A percentile compares a stretch with the other conserved stretches of the same genome.
phyloP scores from a whole-genome alignment of 345 rosid species.

The Euphorbia peplus region DNA sequence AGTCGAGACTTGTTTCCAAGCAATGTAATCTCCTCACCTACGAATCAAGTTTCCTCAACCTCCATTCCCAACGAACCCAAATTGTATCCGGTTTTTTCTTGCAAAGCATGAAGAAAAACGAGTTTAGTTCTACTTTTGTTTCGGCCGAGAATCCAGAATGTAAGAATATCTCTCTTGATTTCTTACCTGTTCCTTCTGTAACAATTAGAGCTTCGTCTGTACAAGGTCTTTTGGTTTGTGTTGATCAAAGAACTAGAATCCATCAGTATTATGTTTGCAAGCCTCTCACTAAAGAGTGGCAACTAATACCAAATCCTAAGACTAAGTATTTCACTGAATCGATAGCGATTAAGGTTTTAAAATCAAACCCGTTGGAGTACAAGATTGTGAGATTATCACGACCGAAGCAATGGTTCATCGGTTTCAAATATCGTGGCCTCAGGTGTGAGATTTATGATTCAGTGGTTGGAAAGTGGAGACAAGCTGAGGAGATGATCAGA shows the following conservation, averaged over 20 bases:
- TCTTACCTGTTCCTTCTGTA: no score
- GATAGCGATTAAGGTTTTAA: conserved; percentile 15
- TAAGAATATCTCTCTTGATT: no score
- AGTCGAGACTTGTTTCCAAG: conserved; percentile 12
- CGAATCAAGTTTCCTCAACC: conserved; percentile 10
- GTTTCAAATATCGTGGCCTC: background rate
- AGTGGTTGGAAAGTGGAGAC: conserved; percentile 9
- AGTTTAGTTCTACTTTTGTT: no score
- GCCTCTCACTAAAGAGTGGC: conserved; percentile 26
- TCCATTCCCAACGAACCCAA: no score
- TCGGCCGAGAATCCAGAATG: background rate
- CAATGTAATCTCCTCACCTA: background rate
- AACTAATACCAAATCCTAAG: conserved; percentile 16
- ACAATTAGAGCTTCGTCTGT: no score
- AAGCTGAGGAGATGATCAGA: background rate
- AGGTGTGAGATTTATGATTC: conserved; percentile 24
- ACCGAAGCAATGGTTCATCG: background rate
- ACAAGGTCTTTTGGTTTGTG: conserved; percentile 14
- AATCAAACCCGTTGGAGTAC: conserved; percentile 23
- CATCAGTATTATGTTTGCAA: conserved; percentile 28
- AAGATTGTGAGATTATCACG: conserved; percentile 11
- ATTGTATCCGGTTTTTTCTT: no score
- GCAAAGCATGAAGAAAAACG: no score
- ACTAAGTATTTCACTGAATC: background rate
- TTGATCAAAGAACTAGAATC: background rate